These are phyloP conservation scores for Hypoxylon sp. DNA, from an alignment of 2,329 filamentous ascomycete genomes.

Conservation along the genomic window DNA sequence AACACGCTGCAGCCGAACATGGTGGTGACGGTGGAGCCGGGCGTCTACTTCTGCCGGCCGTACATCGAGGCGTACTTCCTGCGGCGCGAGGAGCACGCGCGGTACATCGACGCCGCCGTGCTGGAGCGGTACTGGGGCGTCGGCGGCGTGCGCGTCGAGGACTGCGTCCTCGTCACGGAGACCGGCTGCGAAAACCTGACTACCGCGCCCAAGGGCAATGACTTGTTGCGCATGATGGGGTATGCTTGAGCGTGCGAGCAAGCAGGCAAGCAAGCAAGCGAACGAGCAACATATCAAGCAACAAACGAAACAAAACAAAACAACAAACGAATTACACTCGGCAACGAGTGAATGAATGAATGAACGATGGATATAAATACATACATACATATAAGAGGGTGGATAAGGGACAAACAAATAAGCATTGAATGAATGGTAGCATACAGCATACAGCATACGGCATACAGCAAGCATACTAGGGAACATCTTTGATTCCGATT, in stretches of 20 bases:
- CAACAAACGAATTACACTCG: background rate
- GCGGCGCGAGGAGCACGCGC: constrained; percentile 68
- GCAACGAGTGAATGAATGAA: background rate
- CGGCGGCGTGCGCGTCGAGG: constrained; percentile 93
- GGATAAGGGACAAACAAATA: background rate
- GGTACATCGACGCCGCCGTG: constrained; percentile 75
- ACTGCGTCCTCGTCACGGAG: constrained; percentile 86
- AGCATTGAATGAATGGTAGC: no score
- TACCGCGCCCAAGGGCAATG: constrained; percentile 80
- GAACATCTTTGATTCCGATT: background rate
- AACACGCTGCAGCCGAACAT: constrained; percentile 69
- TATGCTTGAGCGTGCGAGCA: constrained; percentile 21
- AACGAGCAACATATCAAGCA: background rate
- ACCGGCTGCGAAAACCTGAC: constrained; percentile 88
- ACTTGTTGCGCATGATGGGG: constrained; percentile 72
- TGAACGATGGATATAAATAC: background rate
- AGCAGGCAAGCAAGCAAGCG: background rate
- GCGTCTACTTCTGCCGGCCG: constrained; percentile 81
- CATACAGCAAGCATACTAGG: background rate
- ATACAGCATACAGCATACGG: background rate
- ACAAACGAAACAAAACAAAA: background rate
- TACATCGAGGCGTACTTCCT: constrained; percentile 80
- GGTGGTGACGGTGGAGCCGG: constrained; percentile 85
- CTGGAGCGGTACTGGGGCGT: constrained; percentile 81
- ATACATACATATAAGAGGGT: no score